phyloP scores from a whole-genome alignment of 192 early-diverging fungal genomes.

The Umbelopsis sp. region DNA sequence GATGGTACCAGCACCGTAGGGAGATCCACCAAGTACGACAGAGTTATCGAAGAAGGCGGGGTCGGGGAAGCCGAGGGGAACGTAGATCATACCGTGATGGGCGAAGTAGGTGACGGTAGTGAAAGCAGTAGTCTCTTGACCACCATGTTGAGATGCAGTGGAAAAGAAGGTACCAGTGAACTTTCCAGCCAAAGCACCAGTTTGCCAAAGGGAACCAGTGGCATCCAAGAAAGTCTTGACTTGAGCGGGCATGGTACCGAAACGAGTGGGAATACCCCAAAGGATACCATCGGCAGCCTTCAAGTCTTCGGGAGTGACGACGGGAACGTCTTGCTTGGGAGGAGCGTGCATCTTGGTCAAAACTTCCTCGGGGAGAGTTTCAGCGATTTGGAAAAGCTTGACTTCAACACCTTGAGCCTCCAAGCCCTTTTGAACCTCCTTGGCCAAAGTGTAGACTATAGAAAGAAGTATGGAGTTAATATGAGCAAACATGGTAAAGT shows the following conservation, averaged over 20 bases:
- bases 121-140: slow-evolving; percentile 71
- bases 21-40: slow-evolving; percentile 69
- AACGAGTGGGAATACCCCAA: slow-evolving; percentile 62
- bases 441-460: slow-evolving; percentile 52
- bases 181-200: slow-evolving; percentile 64
- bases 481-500: slow-evolving; percentile 51
- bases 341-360: slow-evolving; percentile 55
- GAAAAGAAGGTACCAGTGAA: slow-evolving; percentile 71
- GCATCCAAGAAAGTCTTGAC: slow-evolving; percentile 54
- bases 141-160: slow-evolving; percentile 73
- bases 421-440: slow-evolving; percentile 65
- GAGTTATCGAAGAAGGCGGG: slow-evolving; percentile 52
- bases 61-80: slow-evolving; percentile 64
- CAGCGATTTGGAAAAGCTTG: slow-evolving; percentile 50
- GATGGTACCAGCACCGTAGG: slow-evolving; percentile 58
- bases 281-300: slow-evolving; percentile 52
- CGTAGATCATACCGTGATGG: slow-evolving; percentile 78
- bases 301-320: slow-evolving; percentile 38
- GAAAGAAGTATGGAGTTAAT: slow-evolving; percentile 22
- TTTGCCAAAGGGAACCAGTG: slow-evolving; percentile 35
- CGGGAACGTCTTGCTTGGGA: slow-evolving; percentile 46
- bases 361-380: slow-evolving; percentile 60
- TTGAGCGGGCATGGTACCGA: slow-evolving; percentile 69
- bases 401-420: slow-evolving; percentile 41
- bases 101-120: slow-evolving; percentile 64